These are phyloP conservation scores for Gossypium gossypioides DNA, from an alignment of 441 rosid genomes.

Conservation along the genomic window DNA sequence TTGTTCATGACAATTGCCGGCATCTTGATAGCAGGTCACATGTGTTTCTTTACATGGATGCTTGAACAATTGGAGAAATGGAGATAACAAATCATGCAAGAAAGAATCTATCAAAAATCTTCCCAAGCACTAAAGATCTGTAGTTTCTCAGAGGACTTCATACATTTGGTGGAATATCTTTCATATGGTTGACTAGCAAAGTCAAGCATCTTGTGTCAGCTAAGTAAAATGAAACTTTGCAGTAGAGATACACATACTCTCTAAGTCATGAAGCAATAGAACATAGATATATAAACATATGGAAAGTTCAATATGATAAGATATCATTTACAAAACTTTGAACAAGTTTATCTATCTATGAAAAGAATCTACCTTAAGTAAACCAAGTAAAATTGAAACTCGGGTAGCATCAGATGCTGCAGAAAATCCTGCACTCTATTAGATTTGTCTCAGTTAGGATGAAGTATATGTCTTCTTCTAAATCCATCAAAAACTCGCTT, in stretches of 20 bases:
- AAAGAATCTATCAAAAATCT: not conserved
- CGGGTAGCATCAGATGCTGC: constrained; percentile 94
- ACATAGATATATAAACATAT: not conserved
- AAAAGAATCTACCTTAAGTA: constrained; percentile 55
- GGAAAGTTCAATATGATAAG: not conserved
- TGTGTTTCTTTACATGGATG: not conserved
- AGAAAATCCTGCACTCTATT: constrained; percentile 89
- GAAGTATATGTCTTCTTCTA: constrained; percentile 10
- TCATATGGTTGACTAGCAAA: not conserved
- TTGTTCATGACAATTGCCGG: not conserved
- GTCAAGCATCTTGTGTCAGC: not conserved
- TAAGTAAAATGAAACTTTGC: not conserved
- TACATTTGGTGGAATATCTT: not conserved
- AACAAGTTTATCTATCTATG: not conserved
- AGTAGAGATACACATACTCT: not conserved
- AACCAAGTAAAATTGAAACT: constrained; percentile 80
- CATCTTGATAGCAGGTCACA: too few species aligned
- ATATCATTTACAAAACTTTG: not conserved
- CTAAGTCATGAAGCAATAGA: not conserved
- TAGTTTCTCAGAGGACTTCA: not conserved
- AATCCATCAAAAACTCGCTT: constrained; percentile 2
- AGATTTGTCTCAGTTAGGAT: constrained; percentile 23
- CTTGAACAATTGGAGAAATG: not conserved
- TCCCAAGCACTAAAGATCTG: not conserved
- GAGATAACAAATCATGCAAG: not conserved